Percentiles rank a stretch among this genome's conserved stretches.
These are phyloP conservation scores for Anastatica hierochuntica DNA, from an alignment of 345 rosid species.

Conservation along the genomic window DNA sequence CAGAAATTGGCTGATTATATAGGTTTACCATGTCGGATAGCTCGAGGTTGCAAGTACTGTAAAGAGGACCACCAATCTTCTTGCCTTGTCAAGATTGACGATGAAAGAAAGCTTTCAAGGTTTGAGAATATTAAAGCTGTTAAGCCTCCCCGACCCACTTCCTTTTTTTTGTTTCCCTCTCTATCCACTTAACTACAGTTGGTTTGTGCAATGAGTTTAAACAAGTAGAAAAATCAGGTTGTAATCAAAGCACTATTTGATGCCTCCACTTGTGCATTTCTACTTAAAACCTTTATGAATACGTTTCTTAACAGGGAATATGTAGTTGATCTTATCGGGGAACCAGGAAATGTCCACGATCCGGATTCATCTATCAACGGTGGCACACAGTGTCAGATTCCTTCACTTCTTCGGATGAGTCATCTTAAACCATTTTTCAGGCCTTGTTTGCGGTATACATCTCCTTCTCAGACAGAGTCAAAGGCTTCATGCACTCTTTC, in stretches of 20 bases:
- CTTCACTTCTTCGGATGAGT: constrained; percentile 63
- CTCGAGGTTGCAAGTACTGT: constrained; percentile 90
- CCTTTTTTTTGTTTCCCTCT: not conserved
- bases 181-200: not conserved
- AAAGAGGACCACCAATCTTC: constrained; percentile 73
- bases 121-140: constrained; percentile 15
- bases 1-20: constrained; percentile 95
- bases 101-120: constrained; percentile 64
- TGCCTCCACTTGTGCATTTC: not conserved
- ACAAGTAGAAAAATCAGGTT: constrained; percentile 1
- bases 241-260: not conserved
- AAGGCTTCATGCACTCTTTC: constrained; percentile 23
- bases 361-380: constrained; percentile 89
- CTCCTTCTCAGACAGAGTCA: constrained; percentile 28
- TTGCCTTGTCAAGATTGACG: constrained; percentile 86
- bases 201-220: not conserved
- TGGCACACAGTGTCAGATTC: constrained; percentile 39
- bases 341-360: constrained; percentile 79
- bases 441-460: constrained; percentile 31
- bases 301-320: constrained; percentile 57
- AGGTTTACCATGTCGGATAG: constrained; percentile 97
- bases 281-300: too few species aligned
- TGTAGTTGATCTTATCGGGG: constrained; percentile 89
- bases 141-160: not conserved
- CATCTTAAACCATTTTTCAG: constrained; percentile 42